A percentile compares a stretch with the other conserved stretches of the same genome.
Conservation (phyloP, 164 flowering plant species). For the Vitis labrusca region DNA sequence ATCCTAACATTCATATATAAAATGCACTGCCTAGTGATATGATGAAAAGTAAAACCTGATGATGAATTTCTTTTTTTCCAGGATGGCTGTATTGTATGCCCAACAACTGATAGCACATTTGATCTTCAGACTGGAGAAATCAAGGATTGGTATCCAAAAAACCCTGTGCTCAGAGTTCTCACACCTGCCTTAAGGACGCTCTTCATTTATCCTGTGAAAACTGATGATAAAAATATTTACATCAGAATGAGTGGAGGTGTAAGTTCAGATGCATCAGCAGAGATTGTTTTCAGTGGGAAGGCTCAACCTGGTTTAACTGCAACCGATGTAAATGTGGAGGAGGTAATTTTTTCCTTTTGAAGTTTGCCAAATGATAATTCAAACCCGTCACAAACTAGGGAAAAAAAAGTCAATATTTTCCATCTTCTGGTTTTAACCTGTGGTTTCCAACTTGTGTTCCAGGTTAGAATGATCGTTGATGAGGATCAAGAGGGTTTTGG, state of each 20-base stretch:
- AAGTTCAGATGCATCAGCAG: constrained; percentile 58
- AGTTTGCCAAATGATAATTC: not conserved
- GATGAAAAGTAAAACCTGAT: not conserved
- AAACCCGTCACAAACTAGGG: not conserved
- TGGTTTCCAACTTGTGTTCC: constrained; percentile 9
- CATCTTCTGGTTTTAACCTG: not conserved
- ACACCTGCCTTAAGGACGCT: constrained; percentile 79
- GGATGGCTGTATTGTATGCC: constrained; percentile 97
- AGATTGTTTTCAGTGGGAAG: constrained; percentile 90
- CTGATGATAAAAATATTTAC: constrained; percentile 75
- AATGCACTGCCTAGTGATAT: too few relatives aligned
- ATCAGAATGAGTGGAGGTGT: constrained; percentile 50
- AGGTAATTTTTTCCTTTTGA: constrained; percentile 39
- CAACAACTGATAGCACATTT: constrained; percentile 91
- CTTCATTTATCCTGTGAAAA: constrained; percentile 80
- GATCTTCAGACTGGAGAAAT: constrained; percentile 74
- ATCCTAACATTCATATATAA: too few relatives aligned
- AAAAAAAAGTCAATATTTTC: not conserved
- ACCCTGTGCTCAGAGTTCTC: constrained; percentile 82
- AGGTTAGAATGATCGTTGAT: constrained; percentile 95
- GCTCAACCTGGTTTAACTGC: constrained; percentile 93
- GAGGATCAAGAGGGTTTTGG: constrained; percentile 76
- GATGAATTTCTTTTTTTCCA: constrained; percentile 16
- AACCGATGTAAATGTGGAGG: constrained; percentile 85
- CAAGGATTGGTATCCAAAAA: constrained; percentile 93